Base-by-base conservation (phyloP, 495 filamentous ascomycete genomes). In the Penicillium canescens region DNA sequence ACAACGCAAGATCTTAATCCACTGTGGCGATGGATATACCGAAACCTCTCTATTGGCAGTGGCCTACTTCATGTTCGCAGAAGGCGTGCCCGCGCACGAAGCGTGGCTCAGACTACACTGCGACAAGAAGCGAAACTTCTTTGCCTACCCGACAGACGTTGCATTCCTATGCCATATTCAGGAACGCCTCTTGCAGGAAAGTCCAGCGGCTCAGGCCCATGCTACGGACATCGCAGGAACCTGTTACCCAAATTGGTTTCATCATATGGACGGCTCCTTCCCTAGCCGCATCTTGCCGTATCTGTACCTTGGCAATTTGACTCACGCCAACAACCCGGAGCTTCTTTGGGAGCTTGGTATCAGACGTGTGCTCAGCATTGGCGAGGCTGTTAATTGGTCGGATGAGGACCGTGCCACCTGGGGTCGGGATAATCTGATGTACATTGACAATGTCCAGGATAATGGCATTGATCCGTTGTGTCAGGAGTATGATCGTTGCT, bases 1-100 rank as follows among this genome's bases (percentile, higher is more conserved):
- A 39, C 60, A 70, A 13, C 78, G 84, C 42, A 89, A 83, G 66
- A 83, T 97, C 26, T 78, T 97, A 31, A 90, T 98, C 33, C 91
- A 97, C 67, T 97, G 94, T 67, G 84, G 86, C 2, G 94, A 98
- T 72, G 94, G 94, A 21, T 98, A 98, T 67, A 98, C 94, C 7
- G 94, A 98, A 65, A 92, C 87, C 8, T 90, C 93, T 2, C 72
- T 98, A 46, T 77, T 98, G 4, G 91, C 79, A 10, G 80, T 98
- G 33, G 89, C 93, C 18, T 98, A 97, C 69, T 88, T 85, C 68
- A 96, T 93, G 81, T 98, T 89, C 66, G 85, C 89, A 26, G 88
- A 95, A 50, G 89, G 89, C 6, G 75, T 88, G 8, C 85, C 93
- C 0, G 82, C 89, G 0, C 86, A 91, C 28, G 82, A 88, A 12